Conservation (phyloP, 202 grass and related monocot genomes). For the Cymbopogon flexuosus region DNA sequence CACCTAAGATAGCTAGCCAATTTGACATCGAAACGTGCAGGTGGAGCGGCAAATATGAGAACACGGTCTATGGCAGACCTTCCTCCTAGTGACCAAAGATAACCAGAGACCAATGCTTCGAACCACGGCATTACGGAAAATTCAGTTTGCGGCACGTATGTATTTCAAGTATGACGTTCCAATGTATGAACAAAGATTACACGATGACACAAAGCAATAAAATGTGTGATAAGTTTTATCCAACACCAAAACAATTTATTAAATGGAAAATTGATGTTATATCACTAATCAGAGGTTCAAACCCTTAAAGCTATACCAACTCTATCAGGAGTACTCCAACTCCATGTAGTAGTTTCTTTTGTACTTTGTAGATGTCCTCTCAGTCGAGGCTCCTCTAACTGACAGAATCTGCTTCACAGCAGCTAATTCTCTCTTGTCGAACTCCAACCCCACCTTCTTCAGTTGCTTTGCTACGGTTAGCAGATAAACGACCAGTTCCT, state of each 20-base stretch:
- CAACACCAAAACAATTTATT: not conserved
- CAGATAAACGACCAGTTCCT: slow-evolving; percentile 19
- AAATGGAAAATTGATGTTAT: not conserved
- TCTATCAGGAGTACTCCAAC: slow-evolving; percentile 19
- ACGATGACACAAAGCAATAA: slow-evolving; percentile 4
- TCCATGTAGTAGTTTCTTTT: not conserved
- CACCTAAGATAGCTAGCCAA: not conserved
- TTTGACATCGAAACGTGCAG: slow-evolving; percentile 30
- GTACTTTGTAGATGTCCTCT: slow-evolving; percentile 1
- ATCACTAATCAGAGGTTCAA: not conserved
- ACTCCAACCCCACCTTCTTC: slow-evolving; percentile 29
- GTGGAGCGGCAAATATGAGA: slow-evolving; percentile 84
- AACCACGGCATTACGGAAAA: not conserved
- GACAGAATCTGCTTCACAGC: slow-evolving; percentile 19
- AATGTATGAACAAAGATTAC: not conserved
- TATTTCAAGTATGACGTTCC: not conserved
- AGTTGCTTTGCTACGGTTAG: slow-evolving; percentile 30
- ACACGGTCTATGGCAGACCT: slow-evolving; percentile 48
- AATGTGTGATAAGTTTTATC: not conserved
- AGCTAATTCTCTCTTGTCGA: not conserved
- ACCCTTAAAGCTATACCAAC: not conserved
- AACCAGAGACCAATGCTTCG: not conserved
- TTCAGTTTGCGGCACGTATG: not conserved
- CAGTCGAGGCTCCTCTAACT: not conserved
- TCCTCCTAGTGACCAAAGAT: slow-evolving; percentile 6